Evolutionary conservation across 495 filamentous ascomycete genomes (phyloP).

Genomic region (Penicillium bialowiezense): DNA sequence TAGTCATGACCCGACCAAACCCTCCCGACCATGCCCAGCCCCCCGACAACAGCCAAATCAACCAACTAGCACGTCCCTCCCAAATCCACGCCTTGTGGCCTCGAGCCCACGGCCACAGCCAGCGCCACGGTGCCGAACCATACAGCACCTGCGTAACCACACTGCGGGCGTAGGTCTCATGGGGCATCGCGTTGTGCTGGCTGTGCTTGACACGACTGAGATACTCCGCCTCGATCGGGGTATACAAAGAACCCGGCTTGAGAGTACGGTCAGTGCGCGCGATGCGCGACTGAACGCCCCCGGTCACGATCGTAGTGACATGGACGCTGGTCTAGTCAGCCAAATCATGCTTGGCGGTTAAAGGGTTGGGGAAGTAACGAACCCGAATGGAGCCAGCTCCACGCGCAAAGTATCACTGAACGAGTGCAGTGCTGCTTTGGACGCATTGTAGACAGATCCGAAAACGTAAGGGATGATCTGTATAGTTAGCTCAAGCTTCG

Average conservation of each 20-base stretch:
- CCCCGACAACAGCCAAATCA: slow-evolving; percentile 42
- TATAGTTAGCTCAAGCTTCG: background rate
- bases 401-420: slow-evolving; percentile 60
- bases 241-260: slow-evolving; percentile 48
- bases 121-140: slow-evolving; percentile 42
- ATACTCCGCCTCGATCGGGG: slow-evolving; percentile 51
- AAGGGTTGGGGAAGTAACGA: slow-evolving; percentile 11
- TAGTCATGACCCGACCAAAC: slow-evolving; percentile 38
- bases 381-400: slow-evolving; percentile 48
- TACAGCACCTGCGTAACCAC: slow-evolving; percentile 55
- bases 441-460: slow-evolving; percentile 59
- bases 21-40: slow-evolving; percentile 43
- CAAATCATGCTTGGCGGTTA: too few relatives aligned
- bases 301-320: slow-evolving; percentile 57
- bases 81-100: slow-evolving; percentile 51
- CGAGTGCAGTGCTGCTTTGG: slow-evolving; percentile 61
- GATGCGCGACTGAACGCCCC: slow-evolving; percentile 59
- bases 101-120: slow-evolving; percentile 45
- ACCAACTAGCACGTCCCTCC: slow-evolving; percentile 52
- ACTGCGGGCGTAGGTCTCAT: slow-evolving; percentile 51
- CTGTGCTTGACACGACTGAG: slow-evolving; percentile 51
- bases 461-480: slow-evolving; percentile 54
- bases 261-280: slow-evolving; percentile 49
- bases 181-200: slow-evolving; percentile 53
- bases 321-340: slow-evolving; percentile 34